Evolutionary conservation across 495 filamentous ascomycete species (phyloP), one percentile per base, ranked within the genome.

Genomic region (Podospora comata): DNA sequence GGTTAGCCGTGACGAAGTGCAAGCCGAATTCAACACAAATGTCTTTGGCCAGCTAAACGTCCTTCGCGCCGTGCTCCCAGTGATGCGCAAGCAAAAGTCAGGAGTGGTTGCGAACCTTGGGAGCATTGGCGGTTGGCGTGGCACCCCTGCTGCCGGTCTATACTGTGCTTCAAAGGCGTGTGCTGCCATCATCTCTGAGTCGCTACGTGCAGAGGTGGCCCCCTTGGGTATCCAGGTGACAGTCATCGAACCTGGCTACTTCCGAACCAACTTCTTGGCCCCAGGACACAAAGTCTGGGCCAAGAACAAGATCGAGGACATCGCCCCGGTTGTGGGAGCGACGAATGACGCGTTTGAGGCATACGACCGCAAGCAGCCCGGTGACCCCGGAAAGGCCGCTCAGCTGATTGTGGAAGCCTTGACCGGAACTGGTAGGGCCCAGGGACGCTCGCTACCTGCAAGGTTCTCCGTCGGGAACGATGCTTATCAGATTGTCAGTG

Each of bases 61-160:
- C 1, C 78, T 79, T 48, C 78, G 80, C 23, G 83, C 85, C 0
- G 74, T 79, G 4, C 70, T 88, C 0, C 86, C 86, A 0, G 72
- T 73, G 27, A 77, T 88, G 74, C 80, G 86, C 53, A 63, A 68
- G 11, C 80, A 76, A 34, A 73, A 74, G 23, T 72, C 74, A 0
- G 85, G 85, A 4, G 75, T 78, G 2, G 77, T 87, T 62, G 68
- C 83, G 16, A 81, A 87, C 58, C 71, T 88, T 11, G 82, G 81
- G 2, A 83, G 79, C 6, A 80, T 87, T 32, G 83, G 82, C 3
- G 86, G 84, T 2, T 76, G 77, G 67, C 55, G 81, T 15, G 82
- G 78, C 11, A 78, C 81, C 27, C 78, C 82, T 0, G 77, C 77
- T 5, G 78, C 71, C 16, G 71, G 74, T 19, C 72, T 74, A 34